Evolutionary conservation across 192 early-diverging fungal species (phyloP).

Genomic region (Entomortierella chlamydospora): DNA sequence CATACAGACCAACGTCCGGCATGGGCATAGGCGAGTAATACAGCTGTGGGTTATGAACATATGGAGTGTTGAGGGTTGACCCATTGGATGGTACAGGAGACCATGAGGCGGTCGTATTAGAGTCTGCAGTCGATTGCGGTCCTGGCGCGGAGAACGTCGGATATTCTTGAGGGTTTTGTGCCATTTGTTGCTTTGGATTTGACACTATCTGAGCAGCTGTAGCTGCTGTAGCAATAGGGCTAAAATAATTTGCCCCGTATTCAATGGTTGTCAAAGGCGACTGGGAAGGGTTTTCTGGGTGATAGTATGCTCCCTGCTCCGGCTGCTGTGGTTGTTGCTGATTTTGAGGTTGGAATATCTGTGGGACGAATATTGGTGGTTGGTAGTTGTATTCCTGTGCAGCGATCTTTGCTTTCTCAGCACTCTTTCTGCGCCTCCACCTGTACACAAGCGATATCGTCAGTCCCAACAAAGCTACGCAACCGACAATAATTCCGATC

Average conservation of each 20-base stretch:
- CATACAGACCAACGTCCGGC: not conserved
- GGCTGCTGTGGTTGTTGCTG: not conserved
- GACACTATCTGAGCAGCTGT: not conserved
- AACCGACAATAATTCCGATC: slow-evolving; percentile 2
- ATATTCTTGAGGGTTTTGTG: not conserved
- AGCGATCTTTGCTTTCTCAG: too few relatives aligned
- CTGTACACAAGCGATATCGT: not conserved
- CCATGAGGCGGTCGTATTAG: too few relatives aligned
- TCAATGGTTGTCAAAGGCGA: not conserved
- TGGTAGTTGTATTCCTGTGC: not conserved
- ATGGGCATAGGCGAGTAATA: not conserved
- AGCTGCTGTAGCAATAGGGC: not conserved
- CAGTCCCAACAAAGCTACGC: not conserved
- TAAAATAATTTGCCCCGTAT: not conserved
- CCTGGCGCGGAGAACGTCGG: not conserved
- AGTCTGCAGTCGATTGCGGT: too few relatives aligned
- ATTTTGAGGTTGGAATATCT: not conserved
- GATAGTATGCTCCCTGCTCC: not conserved
- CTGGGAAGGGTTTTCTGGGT: too few relatives aligned
- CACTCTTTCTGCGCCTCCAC: too few relatives aligned
- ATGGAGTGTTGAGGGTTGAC: not conserved
- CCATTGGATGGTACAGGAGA: too few relatives aligned
- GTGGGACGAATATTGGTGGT: not conserved
- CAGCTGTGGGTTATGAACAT: slow-evolving; percentile 1
- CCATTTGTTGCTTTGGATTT: not conserved